Conservation (phyloP, 306 rosid species). For the Rosa multiflora region DNA sequence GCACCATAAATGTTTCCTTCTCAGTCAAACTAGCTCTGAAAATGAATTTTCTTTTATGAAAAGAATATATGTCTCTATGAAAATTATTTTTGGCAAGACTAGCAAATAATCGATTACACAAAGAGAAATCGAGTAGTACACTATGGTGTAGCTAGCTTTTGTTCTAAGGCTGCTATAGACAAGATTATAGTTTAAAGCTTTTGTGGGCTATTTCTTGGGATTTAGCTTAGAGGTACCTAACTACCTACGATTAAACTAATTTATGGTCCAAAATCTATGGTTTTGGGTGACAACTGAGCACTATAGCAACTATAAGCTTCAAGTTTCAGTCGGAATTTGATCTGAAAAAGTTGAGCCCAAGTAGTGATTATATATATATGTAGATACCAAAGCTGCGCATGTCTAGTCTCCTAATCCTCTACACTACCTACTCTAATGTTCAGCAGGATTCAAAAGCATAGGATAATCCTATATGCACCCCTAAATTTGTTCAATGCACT, state of each 20-base stretch:
- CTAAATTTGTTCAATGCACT: neutral
- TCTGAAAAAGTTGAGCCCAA: neutral
- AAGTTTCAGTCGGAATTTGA: conserved; percentile 34
- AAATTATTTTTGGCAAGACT: conserved; percentile 17
- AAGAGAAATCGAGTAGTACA: conserved; percentile 7
- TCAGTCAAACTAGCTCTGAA: conserved; percentile 9
- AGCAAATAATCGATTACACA: neutral
- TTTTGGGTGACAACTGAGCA: conserved; percentile 24
- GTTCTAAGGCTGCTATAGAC: conserved; percentile 30
- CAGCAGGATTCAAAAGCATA: neutral
- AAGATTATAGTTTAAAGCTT: conserved; percentile 9
- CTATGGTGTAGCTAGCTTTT: neutral
- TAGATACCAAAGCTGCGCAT: neutral
- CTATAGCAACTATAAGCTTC: conserved; percentile 27
- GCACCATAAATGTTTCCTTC: neutral
- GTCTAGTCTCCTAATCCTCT: neutral
- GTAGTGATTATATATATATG: neutral
- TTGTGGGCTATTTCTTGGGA: conserved; percentile 44
- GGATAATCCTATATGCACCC: neutral
- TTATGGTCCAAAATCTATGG: conserved; percentile 34
- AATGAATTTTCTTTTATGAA: neutral
- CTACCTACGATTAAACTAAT: neutral
- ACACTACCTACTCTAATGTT: neutral
- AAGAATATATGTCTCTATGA: conserved; percentile 4
- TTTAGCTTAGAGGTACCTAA: neutral